Evolutionary conservation across 176 grass and related monocot genomes (phyloP).

Genomic region (Carex myosuroides): DNA sequence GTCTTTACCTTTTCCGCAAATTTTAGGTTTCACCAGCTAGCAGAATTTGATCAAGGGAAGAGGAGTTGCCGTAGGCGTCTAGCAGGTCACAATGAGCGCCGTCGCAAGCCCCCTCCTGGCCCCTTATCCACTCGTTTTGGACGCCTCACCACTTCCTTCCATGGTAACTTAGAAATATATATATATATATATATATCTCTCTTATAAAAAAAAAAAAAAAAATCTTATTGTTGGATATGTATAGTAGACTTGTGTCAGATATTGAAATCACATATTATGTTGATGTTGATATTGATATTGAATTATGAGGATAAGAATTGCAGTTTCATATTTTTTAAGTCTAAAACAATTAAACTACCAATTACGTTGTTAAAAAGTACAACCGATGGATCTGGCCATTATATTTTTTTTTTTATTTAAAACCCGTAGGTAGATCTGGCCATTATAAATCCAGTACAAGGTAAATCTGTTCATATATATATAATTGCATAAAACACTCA

Average conservation of each 20-base stretch:
- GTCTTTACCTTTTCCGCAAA: not conserved
- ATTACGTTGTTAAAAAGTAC: no score
- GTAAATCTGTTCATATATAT: not conserved
- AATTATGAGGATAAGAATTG: not conserved
- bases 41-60: conserved; percentile 78
- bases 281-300: not conserved
- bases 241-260: not conserved
- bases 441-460: not conserved
- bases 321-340: not conserved
- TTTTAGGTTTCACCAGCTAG: conserved; percentile 54
- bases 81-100: conserved; percentile 72
- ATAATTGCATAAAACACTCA: not conserved
- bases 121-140: conserved; percentile 33
- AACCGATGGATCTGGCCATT: not conserved
- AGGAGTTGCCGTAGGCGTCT: conserved; percentile 74
- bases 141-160: conserved; percentile 38
- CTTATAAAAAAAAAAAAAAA: not conserved
- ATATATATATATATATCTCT: not conserved
- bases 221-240: not conserved
- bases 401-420: no score
- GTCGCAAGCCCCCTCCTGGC: conserved; percentile 55
- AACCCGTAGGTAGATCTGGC: no score
- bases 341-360: not conserved
- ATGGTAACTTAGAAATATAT: conserved; percentile 31
- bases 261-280: not conserved